Evolutionary conservation across 306 rosid genomes (phyloP), one percentile per base, ranked within the genome.

Genomic region (Oxytropis ochrocephala): DNA sequence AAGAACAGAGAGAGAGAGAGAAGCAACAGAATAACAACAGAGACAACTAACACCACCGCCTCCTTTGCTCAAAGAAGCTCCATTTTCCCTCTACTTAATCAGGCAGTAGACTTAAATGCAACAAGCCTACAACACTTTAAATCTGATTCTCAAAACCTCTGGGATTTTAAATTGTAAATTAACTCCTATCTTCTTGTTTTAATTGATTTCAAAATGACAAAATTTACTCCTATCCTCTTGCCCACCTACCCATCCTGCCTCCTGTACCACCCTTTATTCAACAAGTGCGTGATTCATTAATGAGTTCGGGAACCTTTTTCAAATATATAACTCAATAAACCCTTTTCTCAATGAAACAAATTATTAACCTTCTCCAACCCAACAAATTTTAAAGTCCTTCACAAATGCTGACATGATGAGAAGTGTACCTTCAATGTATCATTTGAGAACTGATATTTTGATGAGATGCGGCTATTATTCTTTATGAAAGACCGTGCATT

Each of bases 341-440:
- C 11, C 0, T 11, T 30, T 50, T 47, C 64, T 61, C 35, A 79
- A 39, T n/a, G n/a, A 39, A 51, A 67, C 39, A 67, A 67, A 32
- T 7, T 38, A 39, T 70, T 30, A 55, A 66, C 72, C 29, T 50
- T 43, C 80, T 59, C 4, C 6, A 60, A 27, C 6, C 43, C 10
- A 24, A 5, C 6, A 72, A 32, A 70, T 74, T 27, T 53, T 19
- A 4, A 64, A n/a, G 14, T 21, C 75, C 38, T 53, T 66, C 58
- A 60, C 39, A 58, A 58, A 67, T 21, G 52, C 69, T 29, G 54
- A 51, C 35, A 51, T 18, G 54, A 46, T 41, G 66, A 56, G 53
- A 62, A 42, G 30, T 30, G 48, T 78, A 95, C 99, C 99, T 86
- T 84, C 7, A 85, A 65, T 36, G 96, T 80, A 55, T 73, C 86